Evolutionary conservation across 345 rosid genomes (phyloP).

Genomic region (Atalantia buxifolia): DNA sequence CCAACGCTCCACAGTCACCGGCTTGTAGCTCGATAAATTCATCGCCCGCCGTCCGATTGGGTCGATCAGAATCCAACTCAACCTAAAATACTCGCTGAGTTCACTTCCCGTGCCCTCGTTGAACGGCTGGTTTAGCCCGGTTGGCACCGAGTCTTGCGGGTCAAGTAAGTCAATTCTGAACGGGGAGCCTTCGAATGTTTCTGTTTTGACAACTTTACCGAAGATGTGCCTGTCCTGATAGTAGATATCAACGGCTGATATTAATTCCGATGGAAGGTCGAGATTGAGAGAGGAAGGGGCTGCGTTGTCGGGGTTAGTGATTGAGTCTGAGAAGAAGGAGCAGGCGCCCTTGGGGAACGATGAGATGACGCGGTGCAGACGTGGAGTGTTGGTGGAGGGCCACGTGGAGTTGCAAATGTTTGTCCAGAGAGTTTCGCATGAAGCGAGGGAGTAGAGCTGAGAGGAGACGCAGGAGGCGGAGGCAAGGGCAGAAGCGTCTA

Average conservation of each 20-base stretch:
- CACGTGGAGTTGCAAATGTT: conserved; percentile 46
- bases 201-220: conserved; percentile 51
- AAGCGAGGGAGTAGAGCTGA: conserved; percentile 45
- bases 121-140: conserved; percentile 34
- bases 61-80: conserved; percentile 80
- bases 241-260: conserved; percentile 69
- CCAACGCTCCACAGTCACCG: conserved; percentile 64
- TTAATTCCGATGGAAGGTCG: conserved; percentile 29
- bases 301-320: conserved; percentile 24
- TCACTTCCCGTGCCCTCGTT: conserved; percentile 34
- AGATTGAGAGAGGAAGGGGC: neutral
- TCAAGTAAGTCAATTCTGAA: conserved; percentile 66
- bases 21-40: conserved; percentile 57
- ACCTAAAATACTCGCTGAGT: conserved; percentile 34
- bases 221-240: conserved; percentile 40
- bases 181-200: conserved; percentile 59
- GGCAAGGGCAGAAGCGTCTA: too few species aligned
- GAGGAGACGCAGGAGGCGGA: conserved; percentile 33
- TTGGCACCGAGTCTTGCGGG: conserved; percentile 53
- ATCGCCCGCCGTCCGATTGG: conserved; percentile 48
- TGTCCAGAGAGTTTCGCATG: conserved; percentile 14
- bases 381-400: conserved; percentile 52
- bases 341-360: too few species aligned
- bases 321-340: conserved; percentile 63
- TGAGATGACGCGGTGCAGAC: too few species aligned